Conservation (phyloP, 495 filamentous ascomycete species). For the Trichoderma reesei region DNA sequence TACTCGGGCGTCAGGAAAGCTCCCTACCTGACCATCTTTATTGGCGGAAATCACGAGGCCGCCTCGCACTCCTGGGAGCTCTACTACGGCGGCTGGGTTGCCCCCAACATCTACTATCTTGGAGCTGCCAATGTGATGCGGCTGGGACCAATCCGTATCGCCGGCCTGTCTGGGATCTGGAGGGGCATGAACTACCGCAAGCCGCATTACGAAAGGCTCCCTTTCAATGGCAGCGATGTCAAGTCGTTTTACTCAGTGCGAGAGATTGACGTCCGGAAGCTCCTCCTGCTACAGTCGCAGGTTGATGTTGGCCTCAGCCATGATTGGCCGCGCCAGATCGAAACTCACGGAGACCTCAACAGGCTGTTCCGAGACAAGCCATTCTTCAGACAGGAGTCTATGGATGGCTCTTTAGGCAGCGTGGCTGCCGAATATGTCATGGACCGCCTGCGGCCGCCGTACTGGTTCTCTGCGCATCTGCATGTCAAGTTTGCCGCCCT, state of each 20-base stretch:
- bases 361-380: constrained; percentile 60
- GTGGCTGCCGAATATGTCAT: constrained; percentile 67
- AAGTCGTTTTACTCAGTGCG: constrained; percentile 79
- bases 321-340: constrained; percentile 84
- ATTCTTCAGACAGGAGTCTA: constrained; percentile 63
- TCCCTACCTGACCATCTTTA: constrained; percentile 82
- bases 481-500: constrained; percentile 76
- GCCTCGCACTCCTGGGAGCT: constrained; percentile 79
- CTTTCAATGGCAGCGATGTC: constrained; percentile 63
- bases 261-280: constrained; percentile 82
- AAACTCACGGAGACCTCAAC: constrained; percentile 56
- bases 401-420: constrained; percentile 63
- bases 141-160: constrained; percentile 74
- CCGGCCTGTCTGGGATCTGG: constrained; percentile 89
- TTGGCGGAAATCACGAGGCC: constrained; percentile 92
- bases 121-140: constrained; percentile 83
- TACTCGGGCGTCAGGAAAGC: constrained; percentile 70
- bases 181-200: constrained; percentile 76
- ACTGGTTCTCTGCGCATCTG: constrained; percentile 93
- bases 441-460: constrained; percentile 65
- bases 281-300: constrained; percentile 72
- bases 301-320: constrained; percentile 87
- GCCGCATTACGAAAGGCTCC: constrained; percentile 75
- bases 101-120: constrained; percentile 92
- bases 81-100: constrained; percentile 95